Evolutionary conservation across 257 asterid genomes (phyloP), one percentile per base, ranked within the genome.

Genomic region (Coffea canephora): DNA sequence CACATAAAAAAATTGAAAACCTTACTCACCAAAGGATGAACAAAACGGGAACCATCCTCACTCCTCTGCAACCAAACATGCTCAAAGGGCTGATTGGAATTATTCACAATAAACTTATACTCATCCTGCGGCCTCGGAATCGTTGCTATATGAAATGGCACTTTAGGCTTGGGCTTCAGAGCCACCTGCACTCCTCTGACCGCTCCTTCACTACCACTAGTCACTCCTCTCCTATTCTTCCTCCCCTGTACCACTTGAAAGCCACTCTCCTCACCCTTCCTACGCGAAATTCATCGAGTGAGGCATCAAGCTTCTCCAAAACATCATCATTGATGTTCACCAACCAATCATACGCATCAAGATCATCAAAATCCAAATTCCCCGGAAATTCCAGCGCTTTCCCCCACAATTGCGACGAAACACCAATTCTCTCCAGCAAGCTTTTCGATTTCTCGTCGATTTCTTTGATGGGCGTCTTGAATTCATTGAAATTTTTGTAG

Each of bases 41-140:
- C 16, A 79, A 88, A 87, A 80, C 87, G 83, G 36, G 89, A 85
- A 79, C 91, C 97, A 83, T 94, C 97, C 78, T 92, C 96, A 77
- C 88, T 89, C 86, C 71, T 92, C 87, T 91, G 90, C 88, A 94
- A 78, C 98, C 97, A 96, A 50, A 94, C 98, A 75, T 96, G 99
- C 70, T 94, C 96, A 72, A 91, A 88, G 0, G 97, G 96, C 90
- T 91, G 94, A 71, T 96, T 94, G 14, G 82, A 14, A 83, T 94
- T 94, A 85, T 94, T 91, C 78, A 96, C 96, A 34, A 92, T 86
- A 41, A 96, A 92, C 88, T 91, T 96, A 73, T 81, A 94, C 90
- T 84, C 93, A 3, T 96, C 99, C 46, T 96, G 99, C 1, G 98
- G 98, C 87, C 77, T 87, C 3, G 91, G 87, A 48, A 96, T 83